A percentile compares a stretch with the other conserved stretches of the same genome.
These are phyloP conservation scores for Botrytis paeoniae DNA, from an alignment of 2,329 filamentous ascomycete species.

Conservation along the genomic window DNA sequence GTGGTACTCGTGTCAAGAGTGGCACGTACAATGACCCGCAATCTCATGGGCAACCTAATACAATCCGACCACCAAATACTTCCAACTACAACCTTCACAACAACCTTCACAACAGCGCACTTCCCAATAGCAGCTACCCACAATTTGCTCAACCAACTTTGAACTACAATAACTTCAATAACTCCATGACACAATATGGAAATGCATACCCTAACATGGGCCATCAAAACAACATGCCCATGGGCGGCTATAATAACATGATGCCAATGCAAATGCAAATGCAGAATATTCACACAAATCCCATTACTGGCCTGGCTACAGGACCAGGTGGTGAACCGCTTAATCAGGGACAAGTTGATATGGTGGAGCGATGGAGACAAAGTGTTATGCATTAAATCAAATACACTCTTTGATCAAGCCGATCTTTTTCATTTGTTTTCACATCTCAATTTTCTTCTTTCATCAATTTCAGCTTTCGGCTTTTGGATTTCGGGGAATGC, in stretches of 20 bases:
- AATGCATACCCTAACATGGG: constrained; percentile 30
- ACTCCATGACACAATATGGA: constrained; percentile 28
- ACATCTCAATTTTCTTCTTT: neutral
- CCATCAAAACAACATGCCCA: constrained; percentile 17
- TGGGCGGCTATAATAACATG: constrained; percentile 21
- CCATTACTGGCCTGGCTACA: constrained; percentile 29
- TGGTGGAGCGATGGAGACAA: constrained; percentile 40
- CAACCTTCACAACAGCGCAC: constrained; percentile 20
- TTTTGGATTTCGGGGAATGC: neutral
- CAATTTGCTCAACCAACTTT: constrained; percentile 31
- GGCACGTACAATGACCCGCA: constrained; percentile 29
- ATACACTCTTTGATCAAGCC: neutral
- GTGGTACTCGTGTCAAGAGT: constrained; percentile 25
- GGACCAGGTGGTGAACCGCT: constrained; percentile 26
- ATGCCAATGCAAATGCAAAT: constrained; percentile 27
- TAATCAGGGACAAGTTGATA: constrained; percentile 38
- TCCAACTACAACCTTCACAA: constrained; percentile 23
- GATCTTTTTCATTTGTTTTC: neutral
- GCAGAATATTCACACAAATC: constrained; percentile 26
- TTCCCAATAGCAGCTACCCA: constrained; percentile 17
- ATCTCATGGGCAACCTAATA: constrained; percentile 25
- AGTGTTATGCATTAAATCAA: constrained; percentile 36
- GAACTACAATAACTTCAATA: constrained; percentile 23
- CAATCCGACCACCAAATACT: constrained; percentile 21
- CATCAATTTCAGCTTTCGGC: neutral